Conservation (phyloP, 768 basidiomycete species). For the Trichaptum fuscoviolaceum region DNA sequence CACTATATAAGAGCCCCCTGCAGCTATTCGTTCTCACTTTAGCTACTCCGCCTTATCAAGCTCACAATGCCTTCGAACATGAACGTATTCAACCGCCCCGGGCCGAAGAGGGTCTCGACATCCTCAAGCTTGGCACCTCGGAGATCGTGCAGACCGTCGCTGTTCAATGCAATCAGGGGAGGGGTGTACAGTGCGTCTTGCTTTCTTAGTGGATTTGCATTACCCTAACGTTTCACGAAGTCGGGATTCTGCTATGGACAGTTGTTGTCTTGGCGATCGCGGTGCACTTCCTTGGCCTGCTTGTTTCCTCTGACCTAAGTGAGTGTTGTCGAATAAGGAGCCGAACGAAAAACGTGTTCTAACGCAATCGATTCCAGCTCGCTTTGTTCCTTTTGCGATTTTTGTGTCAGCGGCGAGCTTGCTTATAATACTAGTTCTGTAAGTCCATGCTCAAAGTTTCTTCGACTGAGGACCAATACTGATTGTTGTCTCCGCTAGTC, state of each 20-base stretch:
- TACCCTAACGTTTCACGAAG: constrained; percentile 28
- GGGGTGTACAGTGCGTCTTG: constrained; percentile 56
- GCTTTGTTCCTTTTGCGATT: constrained; percentile 81
- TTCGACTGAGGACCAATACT: constrained; percentile 6
- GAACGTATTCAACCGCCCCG: not conserved
- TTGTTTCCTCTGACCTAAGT: constrained; percentile 80
- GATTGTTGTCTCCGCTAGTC: constrained; percentile 30
- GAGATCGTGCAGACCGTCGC: constrained; percentile 52
- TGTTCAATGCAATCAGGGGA: constrained; percentile 65
- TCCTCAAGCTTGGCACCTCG: constrained; percentile 9
- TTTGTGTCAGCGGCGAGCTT: constrained; percentile 72
- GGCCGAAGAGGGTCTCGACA: constrained; percentile 17
- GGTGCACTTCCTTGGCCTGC: constrained; percentile 65
- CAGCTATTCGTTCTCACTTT: not conserved
- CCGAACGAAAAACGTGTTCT: constrained; percentile 1
- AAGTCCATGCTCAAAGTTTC: constrained; percentile 18
- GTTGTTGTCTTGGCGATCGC: constrained; percentile 77
- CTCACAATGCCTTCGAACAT: not conserved
- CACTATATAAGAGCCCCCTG: not conserved
- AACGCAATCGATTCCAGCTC: constrained; percentile 41
- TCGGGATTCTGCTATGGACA: constrained; percentile 65
- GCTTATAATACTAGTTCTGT: constrained; percentile 65
- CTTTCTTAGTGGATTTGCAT: not conserved
- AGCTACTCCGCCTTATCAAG: not conserved
- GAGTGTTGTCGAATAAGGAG: constrained; percentile 23